Percentiles rank a stretch among this genome's conserved stretches.
Evolutionary conservation across 2,329 filamentous ascomycete genomes (phyloP).

Genomic region (Huntiella savannae): DNA sequence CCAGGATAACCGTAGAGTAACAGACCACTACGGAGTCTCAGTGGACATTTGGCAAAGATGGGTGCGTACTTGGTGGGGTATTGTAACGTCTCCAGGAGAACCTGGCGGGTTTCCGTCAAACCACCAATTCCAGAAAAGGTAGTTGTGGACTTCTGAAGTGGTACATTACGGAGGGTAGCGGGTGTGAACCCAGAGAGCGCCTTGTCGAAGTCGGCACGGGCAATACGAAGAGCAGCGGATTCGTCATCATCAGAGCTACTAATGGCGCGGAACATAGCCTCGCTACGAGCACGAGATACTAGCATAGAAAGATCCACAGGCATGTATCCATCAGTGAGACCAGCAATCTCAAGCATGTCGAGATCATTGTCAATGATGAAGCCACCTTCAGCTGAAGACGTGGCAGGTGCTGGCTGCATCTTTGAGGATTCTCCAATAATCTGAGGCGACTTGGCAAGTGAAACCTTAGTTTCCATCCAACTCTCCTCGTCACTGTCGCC

Average conservation of each 20-base stretch:
- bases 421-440: slow-evolving; percentile 13
- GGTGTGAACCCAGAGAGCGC: slow-evolving; percentile 88
- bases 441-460: slow-evolving; percentile 13
- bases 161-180: slow-evolving; percentile 83
- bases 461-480: slow-evolving; percentile 60
- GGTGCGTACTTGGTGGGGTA: slow-evolving; percentile 97
- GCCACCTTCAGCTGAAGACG: slow-evolving; percentile 25
- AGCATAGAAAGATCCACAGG: slow-evolving; percentile 79
- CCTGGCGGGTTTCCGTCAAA: slow-evolving; percentile 65
- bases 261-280: slow-evolving; percentile 76
- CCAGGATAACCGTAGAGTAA: slow-evolving; percentile 89
- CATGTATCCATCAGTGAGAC: slow-evolving; percentile 95
- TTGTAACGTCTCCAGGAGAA: slow-evolving; percentile 84
- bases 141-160: slow-evolving; percentile 77
- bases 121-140: slow-evolving; percentile 88
- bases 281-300: slow-evolving; percentile 71
- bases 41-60: slow-evolving; percentile 87
- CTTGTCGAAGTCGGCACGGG: slow-evolving; percentile 57
- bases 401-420: slow-evolving; percentile 20
- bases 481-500: slow-evolving; percentile 28
- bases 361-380: slow-evolving; percentile 59
- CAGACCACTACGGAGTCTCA: slow-evolving; percentile 82
- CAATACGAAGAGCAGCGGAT: slow-evolving; percentile 39
- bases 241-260: slow-evolving; percentile 28
- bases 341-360: slow-evolving; percentile 82